phyloP scores from a whole-genome alignment of 169 alveolate genomes.

The Plasmodium knowlesi region DNA sequence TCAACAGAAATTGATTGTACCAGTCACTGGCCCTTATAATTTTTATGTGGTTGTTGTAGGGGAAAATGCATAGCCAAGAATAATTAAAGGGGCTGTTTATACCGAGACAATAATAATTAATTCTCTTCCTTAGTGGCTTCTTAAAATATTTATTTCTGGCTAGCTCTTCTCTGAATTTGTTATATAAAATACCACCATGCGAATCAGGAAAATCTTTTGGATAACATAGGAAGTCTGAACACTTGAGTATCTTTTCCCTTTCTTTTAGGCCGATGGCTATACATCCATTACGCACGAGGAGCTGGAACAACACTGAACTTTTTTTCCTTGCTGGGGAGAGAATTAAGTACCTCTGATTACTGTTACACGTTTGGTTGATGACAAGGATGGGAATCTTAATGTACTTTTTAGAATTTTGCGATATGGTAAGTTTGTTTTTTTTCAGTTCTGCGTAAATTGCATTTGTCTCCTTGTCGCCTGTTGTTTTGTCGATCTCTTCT shows the following conservation, averaged over 20 bases:
- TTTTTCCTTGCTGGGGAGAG: constrained; percentile 67
- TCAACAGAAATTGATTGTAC: constrained; percentile 37
- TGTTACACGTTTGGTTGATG: constrained; percentile 34
- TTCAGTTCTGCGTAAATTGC: constrained; percentile 9
- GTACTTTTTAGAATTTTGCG: constrained; percentile 15
- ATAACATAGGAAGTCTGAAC: constrained; percentile 37
- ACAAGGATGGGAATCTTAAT: constrained; percentile 57
- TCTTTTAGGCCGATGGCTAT: constrained; percentile 73
- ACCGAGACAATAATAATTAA: constrained; percentile 63
- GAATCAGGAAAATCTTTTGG: constrained; percentile 72
- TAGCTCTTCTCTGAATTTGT: constrained; percentile 20
- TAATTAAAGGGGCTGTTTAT: constrained; percentile 63
- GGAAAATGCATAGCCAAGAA: constrained; percentile 49
- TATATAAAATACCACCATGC: constrained; percentile 42
- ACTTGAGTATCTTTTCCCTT: constrained; percentile 65
- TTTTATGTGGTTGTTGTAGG: constrained; percentile 25
- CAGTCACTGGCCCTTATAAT: constrained; percentile 30
- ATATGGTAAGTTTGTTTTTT: constrained; percentile 26
- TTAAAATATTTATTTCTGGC: constrained; percentile 48
- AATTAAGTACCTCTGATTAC: constrained; percentile 55
- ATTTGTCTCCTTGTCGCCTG: background rate
- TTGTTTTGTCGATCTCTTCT: background rate
- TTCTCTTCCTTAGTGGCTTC: constrained; percentile 68
- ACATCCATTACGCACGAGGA: constrained; percentile 62
- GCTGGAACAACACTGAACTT: constrained; percentile 41